These are phyloP conservation scores for Fusarium robinianum DNA, from an alignment of 2,329 filamentous ascomycete genomes.

Conservation along the genomic window DNA sequence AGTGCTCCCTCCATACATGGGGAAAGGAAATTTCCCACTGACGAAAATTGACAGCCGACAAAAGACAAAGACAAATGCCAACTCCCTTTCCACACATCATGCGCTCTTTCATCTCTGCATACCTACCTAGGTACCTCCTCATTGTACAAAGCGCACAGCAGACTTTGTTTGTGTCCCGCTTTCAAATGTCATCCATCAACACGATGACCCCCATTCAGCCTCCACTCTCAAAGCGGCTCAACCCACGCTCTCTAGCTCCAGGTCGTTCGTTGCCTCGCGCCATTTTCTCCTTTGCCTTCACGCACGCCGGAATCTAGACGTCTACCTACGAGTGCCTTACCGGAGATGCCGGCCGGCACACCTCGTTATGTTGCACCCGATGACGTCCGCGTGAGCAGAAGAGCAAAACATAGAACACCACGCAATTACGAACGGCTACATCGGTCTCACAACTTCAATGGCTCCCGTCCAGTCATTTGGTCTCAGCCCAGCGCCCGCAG, in stretches of 20 bases:
- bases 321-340: conserved; percentile 9
- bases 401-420: conserved; percentile 8
- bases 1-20: no score
- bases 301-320: conserved; percentile 23
- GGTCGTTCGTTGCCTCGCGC: conserved; percentile 23
- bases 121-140: no score
- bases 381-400: conserved; percentile 5
- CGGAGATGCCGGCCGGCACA: conserved; percentile 7
- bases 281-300: conserved; percentile 19
- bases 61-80: no score
- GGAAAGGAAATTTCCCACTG: no score
- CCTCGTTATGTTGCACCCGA: conserved; percentile 3
- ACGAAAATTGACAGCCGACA: no score
- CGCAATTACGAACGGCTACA: conserved; percentile 17
- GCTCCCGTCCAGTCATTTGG: conserved; percentile 19
- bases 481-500: conserved; percentile 17
- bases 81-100: no score
- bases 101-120: no score
- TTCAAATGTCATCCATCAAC: conserved; percentile 19
- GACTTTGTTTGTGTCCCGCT: no score
- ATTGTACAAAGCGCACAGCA: no score
- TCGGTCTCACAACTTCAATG: conserved; percentile 25
- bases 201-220: conserved; percentile 29
- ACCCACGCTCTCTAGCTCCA: conserved; percentile 20
- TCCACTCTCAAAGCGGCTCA: conserved; percentile 24